phyloP scores from a whole-genome alignment of 2,329 filamentous ascomycete species.

The Penicillium sp. region DNA sequence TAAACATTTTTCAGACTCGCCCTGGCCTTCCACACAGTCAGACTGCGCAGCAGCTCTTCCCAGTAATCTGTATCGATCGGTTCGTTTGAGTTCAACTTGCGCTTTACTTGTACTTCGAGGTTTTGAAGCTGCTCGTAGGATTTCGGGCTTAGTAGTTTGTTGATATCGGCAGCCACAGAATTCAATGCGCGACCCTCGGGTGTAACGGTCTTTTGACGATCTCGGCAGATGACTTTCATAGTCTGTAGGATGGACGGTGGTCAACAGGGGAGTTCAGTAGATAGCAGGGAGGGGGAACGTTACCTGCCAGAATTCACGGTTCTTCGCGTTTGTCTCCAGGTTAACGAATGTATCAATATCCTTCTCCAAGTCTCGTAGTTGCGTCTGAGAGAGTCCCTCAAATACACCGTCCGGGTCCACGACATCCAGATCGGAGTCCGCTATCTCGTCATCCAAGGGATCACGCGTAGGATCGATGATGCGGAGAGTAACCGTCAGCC shows the following conservation, averaged over 20 bases:
- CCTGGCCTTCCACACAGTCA: constrained; percentile 85
- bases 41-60: constrained; percentile 78
- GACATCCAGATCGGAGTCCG: constrained; percentile 67
- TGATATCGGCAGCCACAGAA: constrained; percentile 78
- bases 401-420: constrained; percentile 75
- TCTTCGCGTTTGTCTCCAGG: constrained; percentile 67
- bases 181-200: constrained; percentile 66
- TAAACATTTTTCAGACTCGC: constrained; percentile 72
- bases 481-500: constrained; percentile 79
- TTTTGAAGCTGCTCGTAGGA: constrained; percentile 74
- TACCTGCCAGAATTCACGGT: constrained; percentile 78
- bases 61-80: constrained; percentile 95
- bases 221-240: constrained; percentile 72
- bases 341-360: constrained; percentile 73
- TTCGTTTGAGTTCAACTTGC: constrained; percentile 78
- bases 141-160: constrained; percentile 77
- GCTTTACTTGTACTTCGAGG: constrained; percentile 75
- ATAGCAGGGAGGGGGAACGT: constrained; percentile 13
- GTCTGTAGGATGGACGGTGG: constrained; percentile 43
- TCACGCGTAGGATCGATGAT: constrained; percentile 79
- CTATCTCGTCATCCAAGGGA: constrained; percentile 69
- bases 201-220: constrained; percentile 59
- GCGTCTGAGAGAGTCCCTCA: constrained; percentile 56
- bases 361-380: constrained; percentile 67
- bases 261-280: not conserved